Base-by-base conservation (phyloP, 129 eudicot genomes). In the Escallonia rubra region DNA sequence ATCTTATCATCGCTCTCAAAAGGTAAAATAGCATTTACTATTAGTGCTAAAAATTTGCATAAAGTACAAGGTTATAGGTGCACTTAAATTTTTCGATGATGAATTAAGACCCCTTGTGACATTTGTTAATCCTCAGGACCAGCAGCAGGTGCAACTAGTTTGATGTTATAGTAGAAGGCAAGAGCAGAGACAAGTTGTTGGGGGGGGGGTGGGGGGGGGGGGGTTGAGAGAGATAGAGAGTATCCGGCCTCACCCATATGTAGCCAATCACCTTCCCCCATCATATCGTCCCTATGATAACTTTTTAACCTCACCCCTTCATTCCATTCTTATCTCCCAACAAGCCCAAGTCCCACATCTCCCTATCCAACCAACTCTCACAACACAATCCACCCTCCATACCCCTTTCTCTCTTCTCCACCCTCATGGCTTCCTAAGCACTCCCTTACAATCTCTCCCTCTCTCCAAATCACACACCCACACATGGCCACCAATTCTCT, bases 401-500 rank as follows among this genome's bases (percentile, higher is more conserved):
- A 3, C 61, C 3, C 73, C 7, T 55, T 14, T 16, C 68, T 42
- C 53, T 34, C 50, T 4, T 34, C 38, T 43, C 7, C 64, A 67
- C 46, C 39, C 43, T 16, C 45, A 16, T 23, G 34, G 1, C 34
- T 23, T 23, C 34, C 34, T 23, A 23, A 23, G 34, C 34, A 0
- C 34, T 23, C 34, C 34, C 34, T 23, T 6, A n/a, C 40, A 43
- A 5, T 43, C 42, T 48, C 42, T 48, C 16, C 63, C 54, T 46
- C 41, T 61, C 66, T 44, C 23, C 46, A 42, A 4, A 23, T 13
- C 38, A 2, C 40, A 2, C 34, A 54, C 47, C 11, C 55, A 15
- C 55, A 52, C 43, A 91, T 91, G 97, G 89, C 97, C 72, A 83
- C 90, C 72, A 81, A 86, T 57, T 67, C 85, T 11, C 83, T 81